Base-by-base conservation (phyloP, 495 filamentous ascomycete genomes). In the Ramalina peruviana region DNA sequence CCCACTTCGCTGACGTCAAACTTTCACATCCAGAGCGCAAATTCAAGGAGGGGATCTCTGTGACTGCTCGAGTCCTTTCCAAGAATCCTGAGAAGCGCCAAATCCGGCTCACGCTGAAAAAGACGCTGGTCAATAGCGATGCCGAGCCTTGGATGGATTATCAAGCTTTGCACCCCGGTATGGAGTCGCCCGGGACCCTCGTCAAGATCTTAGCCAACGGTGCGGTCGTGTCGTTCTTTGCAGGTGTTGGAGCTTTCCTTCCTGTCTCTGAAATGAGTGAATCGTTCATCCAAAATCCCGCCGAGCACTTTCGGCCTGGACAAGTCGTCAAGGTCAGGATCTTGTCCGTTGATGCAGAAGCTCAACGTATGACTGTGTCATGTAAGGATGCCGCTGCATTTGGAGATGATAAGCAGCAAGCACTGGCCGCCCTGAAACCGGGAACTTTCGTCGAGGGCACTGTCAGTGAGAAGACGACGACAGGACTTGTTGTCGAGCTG, bases 241-340 rank as follows among this genome's bases (percentile, higher is more conserved):
- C 88, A 20, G 64, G 71, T 9, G 67, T 96, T 37, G 75, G 78
- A 43, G 93, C 80, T 11, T 97, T 90, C 66, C 74, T 98, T 49
- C 90, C 92, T 1, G 79, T 93, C 3, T 83, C 85, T 3, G 90
- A 98, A 61, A 97, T 98, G 93, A 95, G 89, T 62, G 93, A 96
- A 60, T 85, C 88, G 13, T 96, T 81, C 63, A 95, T 98, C 56
- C 76, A 83, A 57, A 84, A 95, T 59, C 87, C 89, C 6, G 77
- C 73, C 40, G 78, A 92, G 58, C 89, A 98, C 61, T 98, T 98
- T 67, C 78, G 82, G 30, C 66, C 77, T 7, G 92, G 93, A 1
- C 92, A 98, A 61, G 88, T 92, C 16, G 82, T 98, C 53, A 94
- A 76, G 64, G 83, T 95, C 30, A 81, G 85, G 55, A 79, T 92